Base-by-base conservation (phyloP, 228 moss, liverwort and hornwort species). In the Sphagnum fallax region DNA sequence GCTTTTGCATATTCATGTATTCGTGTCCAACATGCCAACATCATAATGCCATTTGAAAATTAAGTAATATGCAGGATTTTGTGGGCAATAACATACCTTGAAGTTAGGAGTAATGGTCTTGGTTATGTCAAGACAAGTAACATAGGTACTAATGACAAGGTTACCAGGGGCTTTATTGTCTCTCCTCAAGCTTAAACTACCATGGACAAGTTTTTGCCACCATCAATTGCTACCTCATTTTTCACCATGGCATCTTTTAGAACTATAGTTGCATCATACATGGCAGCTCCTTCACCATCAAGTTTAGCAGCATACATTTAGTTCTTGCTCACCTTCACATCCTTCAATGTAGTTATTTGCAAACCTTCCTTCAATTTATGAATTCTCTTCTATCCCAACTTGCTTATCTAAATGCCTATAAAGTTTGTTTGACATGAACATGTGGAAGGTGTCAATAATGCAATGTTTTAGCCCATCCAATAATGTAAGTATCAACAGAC, bases 251-350 rank as follows among this genome's bases (percentile, higher is more conserved):
- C 93, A 62, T 98, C 97, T 67, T 88, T 91, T 4, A 98, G 73
- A 51, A 91, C 84, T 71, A 88, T 80, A 5, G 90, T 91, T 71
- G 91, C 97, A 75, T 98, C 97, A 73, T 91, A 93, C 97, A 98
- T 98, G 64, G 90, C 85, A 63, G 97, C 97, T 75, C 97, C 93
- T 69, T 98, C 93, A 65, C 91, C 88, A 57, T 91, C 88, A 62
- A 98, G 78, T 81, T 98, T 98, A 48, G 97, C 97, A 74, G 93
- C 93, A 74, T 98, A 98, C 97, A 98, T 98, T 91, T 89, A 98
- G 63, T 98, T 98, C 51, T 91, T 93, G 73, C 93, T 98, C 10
- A 91, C 97, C 75, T 98, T 98, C 61, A 98, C 81, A 74, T 93
- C 97, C 89, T 86, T 91, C 81, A 98, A 75, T 52, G 93, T 80